Percentiles rank a stretch among this genome's conserved stretches.
Conservation (phyloP, 1,284 basidiomycete species). For the Pulchroboletus neoregius region DNA sequence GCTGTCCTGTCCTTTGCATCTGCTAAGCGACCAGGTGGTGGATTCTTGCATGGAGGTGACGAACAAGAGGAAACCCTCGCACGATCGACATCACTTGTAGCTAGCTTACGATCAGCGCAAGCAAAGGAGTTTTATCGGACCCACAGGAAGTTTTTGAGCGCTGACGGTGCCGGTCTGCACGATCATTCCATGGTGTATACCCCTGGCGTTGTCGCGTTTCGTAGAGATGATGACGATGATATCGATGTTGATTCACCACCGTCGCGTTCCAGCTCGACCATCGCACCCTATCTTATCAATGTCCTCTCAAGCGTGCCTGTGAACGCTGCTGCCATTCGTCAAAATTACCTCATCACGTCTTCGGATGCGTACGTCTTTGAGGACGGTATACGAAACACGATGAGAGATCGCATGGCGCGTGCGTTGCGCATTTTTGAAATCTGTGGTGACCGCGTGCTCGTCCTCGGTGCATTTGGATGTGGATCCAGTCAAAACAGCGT, state of each 20-base stretch:
- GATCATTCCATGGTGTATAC: constrained; percentile 51
- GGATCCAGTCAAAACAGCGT: constrained; percentile 42
- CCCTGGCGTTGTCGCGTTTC: constrained; percentile 45
- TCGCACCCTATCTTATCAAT: constrained; percentile 43
- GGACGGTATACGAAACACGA: constrained; percentile 39
- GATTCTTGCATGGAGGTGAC: constrained; percentile 44
- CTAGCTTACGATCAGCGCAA: constrained; percentile 37
- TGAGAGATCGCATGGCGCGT: constrained; percentile 37
- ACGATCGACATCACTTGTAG: constrained; percentile 43
- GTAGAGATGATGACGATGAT: constrained; percentile 39
- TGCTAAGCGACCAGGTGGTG: constrained; percentile 44
- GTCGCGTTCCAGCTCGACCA: constrained; percentile 22
- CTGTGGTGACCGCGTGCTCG: constrained; percentile 40
- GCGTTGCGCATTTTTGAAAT: constrained; percentile 44
- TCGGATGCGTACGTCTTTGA: constrained; percentile 36
- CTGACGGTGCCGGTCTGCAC: constrained; percentile 40
- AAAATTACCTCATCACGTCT: constrained; percentile 37
- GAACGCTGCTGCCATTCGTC: constrained; percentile 41
- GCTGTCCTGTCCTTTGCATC: constrained; percentile 48
- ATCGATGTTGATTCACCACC: constrained; percentile 8
- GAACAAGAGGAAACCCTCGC: constrained; percentile 47
- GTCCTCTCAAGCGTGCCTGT: constrained; percentile 45
- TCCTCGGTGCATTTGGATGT: constrained; percentile 50
- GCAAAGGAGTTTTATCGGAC: constrained; percentile 43
- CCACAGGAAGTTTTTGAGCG: constrained; percentile 35